Percentiles rank a stretch among this genome's conserved stretches.
These are phyloP conservation scores for Megacollybia marginata DNA, from an alignment of 768 basidiomycete genomes.

Conservation along the genomic window DNA sequence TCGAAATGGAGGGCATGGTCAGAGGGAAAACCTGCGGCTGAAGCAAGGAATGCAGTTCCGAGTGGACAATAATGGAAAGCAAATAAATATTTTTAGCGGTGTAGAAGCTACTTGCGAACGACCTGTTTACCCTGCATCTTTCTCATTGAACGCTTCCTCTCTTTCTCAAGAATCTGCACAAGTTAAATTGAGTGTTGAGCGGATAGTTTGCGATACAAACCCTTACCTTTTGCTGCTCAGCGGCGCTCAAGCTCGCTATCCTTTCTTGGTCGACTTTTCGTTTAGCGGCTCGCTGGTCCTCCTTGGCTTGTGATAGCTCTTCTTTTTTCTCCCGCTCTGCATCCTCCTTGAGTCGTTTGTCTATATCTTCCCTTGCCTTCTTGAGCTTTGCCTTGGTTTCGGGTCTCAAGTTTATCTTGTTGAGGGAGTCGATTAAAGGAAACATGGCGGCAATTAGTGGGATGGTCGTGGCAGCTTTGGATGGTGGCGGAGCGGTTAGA, in stretches of 20 bases:
- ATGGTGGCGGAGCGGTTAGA: constrained; percentile 45
- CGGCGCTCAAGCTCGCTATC: constrained; percentile 62
- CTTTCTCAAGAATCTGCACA: constrained; percentile 58
- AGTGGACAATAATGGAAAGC: too few species aligned
- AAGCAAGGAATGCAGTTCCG: too few species aligned
- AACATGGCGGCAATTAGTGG: constrained; percentile 65
- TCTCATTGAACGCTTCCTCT: constrained; percentile 63
- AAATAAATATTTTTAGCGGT: too few species aligned
- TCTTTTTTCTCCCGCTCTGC: constrained; percentile 60
- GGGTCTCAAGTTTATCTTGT: constrained; percentile 56
- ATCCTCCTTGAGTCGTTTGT: constrained; percentile 63
- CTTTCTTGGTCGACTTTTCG: constrained; percentile 68
- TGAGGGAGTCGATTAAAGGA: constrained; percentile 64
- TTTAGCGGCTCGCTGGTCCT: constrained; percentile 68
- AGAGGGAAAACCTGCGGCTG: too few species aligned
- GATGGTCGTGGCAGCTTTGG: constrained; percentile 40
- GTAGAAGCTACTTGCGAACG: constrained; percentile 31
- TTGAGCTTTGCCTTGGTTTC: constrained; percentile 77
- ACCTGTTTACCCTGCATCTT: constrained; percentile 64
- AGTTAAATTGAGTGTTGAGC: neutral
- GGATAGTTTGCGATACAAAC: constrained; percentile 2
- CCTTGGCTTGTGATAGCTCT: constrained; percentile 49
- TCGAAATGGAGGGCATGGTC: constrained; percentile 46
- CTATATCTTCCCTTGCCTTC: constrained; percentile 66
- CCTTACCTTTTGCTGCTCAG: constrained; percentile 79